phyloP scores from a whole-genome alignment of 1,139 yeast species.

The Sugiyamaella japonica region DNA sequence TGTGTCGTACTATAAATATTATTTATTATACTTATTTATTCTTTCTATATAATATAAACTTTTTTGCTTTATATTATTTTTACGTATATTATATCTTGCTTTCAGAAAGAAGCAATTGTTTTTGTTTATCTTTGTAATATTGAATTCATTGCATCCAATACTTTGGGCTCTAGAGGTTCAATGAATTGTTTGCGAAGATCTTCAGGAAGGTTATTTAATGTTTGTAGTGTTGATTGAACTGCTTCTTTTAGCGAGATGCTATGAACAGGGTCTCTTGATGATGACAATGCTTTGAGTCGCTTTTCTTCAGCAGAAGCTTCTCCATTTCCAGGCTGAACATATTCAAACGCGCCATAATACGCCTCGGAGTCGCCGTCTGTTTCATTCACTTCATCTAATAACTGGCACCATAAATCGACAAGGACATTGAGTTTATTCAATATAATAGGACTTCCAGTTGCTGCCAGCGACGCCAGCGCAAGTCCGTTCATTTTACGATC shows the following conservation, averaged over 20 bases:
- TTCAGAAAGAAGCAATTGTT: background rate
- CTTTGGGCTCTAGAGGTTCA: conserved; percentile 9
- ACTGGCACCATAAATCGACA: conserved; percentile 55
- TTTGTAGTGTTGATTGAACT: conserved; percentile 10
- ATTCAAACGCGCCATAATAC: conserved; percentile 34
- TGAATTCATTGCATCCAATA: conserved; percentile 6
- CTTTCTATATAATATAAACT: background rate
- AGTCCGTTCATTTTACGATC: conserved; percentile 62
- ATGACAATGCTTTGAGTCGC: conserved; percentile 24
- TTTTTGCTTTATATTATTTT: background rate
- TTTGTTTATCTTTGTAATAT: conserved; percentile 5
- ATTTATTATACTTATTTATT: conserved; percentile 18
- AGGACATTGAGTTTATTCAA: conserved; percentile 43
- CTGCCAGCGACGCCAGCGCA: conserved; percentile 53
- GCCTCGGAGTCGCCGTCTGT: conserved; percentile 48
- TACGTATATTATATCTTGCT: background rate
- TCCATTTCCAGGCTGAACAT: conserved; percentile 29
- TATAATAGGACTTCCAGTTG: conserved; percentile 39
- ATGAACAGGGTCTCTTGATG: conserved; percentile 31
- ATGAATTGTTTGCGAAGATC: background rate
- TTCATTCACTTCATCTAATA: conserved; percentile 67
- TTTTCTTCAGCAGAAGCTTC: conserved; percentile 25
- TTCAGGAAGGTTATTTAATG: background rate
- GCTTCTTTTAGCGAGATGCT: conserved; percentile 25
- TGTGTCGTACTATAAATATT: background rate